These are phyloP conservation scores for Mortierella alpina DNA, from an alignment of 192 early-diverging fungal species.

Conservation along the genomic window DNA sequence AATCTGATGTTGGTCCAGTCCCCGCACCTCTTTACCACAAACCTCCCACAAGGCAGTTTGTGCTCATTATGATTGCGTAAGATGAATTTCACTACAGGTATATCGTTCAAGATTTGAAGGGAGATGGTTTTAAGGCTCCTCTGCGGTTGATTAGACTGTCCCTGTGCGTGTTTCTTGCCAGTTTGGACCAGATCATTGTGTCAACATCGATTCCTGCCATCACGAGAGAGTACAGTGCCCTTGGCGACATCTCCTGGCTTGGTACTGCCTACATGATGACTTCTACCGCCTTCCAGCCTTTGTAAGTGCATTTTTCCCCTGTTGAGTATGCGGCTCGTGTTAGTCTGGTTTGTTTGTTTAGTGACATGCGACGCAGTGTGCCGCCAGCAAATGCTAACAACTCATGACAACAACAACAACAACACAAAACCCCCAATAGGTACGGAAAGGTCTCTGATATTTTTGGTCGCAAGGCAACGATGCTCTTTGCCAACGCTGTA, in stretches of 20 bases:
- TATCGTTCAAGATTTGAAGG: too few relatives aligned
- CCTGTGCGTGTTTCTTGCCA: conserved; percentile 54
- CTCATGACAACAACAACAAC: too few relatives aligned
- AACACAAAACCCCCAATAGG: too few relatives aligned
- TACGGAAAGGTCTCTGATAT: conserved; percentile 78
- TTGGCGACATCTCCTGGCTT: conserved; percentile 82
- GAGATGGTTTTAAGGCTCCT: too few relatives aligned
- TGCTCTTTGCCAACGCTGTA: conserved; percentile 63
- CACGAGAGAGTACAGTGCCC: conserved; percentile 56
- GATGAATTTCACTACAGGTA: too few relatives aligned
- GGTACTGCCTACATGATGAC: conserved; percentile 80
- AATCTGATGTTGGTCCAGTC: conserved; percentile 12
- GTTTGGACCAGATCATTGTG: conserved; percentile 67
- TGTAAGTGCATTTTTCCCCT: conserved; percentile 62
- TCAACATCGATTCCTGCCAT: conserved; percentile 64
- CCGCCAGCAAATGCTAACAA: too few relatives aligned
- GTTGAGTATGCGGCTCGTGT: too few relatives aligned
- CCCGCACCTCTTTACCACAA: conserved; percentile 27
- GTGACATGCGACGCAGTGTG: too few relatives aligned
- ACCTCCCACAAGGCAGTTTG: conserved; percentile 42
- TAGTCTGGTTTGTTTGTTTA: neutral
- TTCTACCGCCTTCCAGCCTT: conserved; percentile 80
- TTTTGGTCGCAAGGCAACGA: conserved; percentile 76
- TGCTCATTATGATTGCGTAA: conserved; percentile 49
- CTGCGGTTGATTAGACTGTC: too few relatives aligned